A percentile compares a stretch with the other conserved stretches of the same genome.
Conservation (phyloP, 1,139 yeast species). For the Citeromyces hawaiiensis region DNA sequence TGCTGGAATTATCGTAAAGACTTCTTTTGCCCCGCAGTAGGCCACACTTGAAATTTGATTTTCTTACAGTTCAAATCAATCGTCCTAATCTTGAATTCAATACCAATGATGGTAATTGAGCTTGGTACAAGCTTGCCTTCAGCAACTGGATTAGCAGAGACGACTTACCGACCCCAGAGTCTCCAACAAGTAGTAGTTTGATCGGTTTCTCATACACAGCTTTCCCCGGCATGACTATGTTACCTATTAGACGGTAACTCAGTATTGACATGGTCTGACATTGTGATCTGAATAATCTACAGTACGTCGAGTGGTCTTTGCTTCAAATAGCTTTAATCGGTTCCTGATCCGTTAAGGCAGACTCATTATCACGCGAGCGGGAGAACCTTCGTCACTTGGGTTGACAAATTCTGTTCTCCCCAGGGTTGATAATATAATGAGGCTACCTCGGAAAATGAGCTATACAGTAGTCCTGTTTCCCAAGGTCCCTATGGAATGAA, state of each 20-base stretch:
- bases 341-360: no score
- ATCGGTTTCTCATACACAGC: slow-evolving; percentile 82
- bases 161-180: slow-evolving; percentile 92
- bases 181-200: slow-evolving; percentile 90
- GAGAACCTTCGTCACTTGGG: no score
- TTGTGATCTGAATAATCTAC: slow-evolving; percentile 3
- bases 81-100: slow-evolving; percentile 94
- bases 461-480: no score
- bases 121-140: slow-evolving; percentile 96
- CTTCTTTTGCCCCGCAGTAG: slow-evolving; percentile 97
- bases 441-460: no score
- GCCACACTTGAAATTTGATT: slow-evolving; percentile 96
- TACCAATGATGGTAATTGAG: slow-evolving; percentile 94
- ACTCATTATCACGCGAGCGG: no score
- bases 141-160: slow-evolving; percentile 88
- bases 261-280: slow-evolving; percentile 7
- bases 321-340: no score
- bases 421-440: no score
- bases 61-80: slow-evolving; percentile 87
- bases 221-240: slow-evolving; percentile 33
- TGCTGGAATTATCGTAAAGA: slow-evolving; percentile 95
- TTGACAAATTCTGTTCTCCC: no score
- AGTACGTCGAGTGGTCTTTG: no score
- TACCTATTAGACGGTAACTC: background rate
- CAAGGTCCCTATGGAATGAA: no score